A percentile compares a stretch with the other conserved stretches of the same genome.
Evolutionary conservation across 345 rosid genomes (phyloP).

Genomic region (Pelargonium nanum): DNA sequence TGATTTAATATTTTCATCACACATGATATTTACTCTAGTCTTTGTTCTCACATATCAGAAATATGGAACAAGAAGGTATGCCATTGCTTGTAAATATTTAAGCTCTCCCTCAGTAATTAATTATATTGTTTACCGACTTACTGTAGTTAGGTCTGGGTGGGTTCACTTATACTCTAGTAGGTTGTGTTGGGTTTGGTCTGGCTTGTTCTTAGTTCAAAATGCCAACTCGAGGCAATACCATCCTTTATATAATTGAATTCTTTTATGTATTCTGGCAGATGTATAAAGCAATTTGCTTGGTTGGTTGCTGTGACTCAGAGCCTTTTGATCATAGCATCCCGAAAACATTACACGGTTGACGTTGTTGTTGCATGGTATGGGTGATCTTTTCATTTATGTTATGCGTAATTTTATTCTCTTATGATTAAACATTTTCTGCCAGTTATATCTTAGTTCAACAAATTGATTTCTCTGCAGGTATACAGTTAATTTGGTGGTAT

Average conservation of each 20-base stretch:
- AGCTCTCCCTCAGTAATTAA: no score
- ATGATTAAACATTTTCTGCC: not conserved
- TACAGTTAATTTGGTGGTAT: constrained; percentile 84
- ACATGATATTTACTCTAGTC: constrained; percentile 92
- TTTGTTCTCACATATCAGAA: constrained; percentile 92
- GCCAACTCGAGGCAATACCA: not conserved
- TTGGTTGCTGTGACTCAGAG: constrained; percentile 72
- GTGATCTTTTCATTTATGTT: constrained; percentile 1
- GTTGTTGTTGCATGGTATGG: constrained; percentile 91
- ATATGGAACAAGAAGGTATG: constrained; percentile 85
- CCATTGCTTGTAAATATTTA: no score
- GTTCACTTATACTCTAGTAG: no score
- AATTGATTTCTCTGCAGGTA: constrained; percentile 44
- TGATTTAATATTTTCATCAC: constrained; percentile 95
- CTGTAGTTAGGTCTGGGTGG: not conserved
- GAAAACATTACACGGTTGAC: constrained; percentile 96
- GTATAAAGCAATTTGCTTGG: constrained; percentile 82
- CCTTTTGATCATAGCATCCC: constrained; percentile 82
- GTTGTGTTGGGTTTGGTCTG: no score
- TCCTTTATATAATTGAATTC: not conserved
- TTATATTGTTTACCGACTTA: no score
- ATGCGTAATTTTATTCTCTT: not conserved
- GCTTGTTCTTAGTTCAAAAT: no score
- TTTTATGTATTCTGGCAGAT: constrained; percentile 28
- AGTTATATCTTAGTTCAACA: not conserved